Base-by-base conservation (phyloP, 768 basidiomycete genomes). In the Tulasnella sp. region DNA sequence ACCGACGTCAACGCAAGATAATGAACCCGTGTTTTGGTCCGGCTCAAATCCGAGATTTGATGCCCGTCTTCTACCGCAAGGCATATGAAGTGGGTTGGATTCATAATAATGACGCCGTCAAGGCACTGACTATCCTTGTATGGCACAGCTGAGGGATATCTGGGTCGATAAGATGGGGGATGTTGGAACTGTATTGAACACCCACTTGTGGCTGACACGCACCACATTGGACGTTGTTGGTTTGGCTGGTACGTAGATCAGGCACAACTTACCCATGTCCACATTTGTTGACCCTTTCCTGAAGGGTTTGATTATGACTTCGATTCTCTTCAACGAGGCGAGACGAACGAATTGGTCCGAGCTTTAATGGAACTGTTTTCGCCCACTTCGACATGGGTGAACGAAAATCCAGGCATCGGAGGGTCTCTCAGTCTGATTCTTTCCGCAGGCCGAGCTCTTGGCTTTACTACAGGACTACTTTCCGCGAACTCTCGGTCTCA, bases 11-110 rank as follows among this genome's bases (percentile, higher is more conserved):
- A 23, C 25, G 43, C 2, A 29, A 27, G 9, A 48, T 58, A 12
- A 58, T 58, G 43, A 84, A 83, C 60, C 82, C 82, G 12, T 81
- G 81, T 0, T 85, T 85, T 61, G 80, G 81, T 1, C 71, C 73
- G 2, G 67, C 73, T 1, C 80, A 82, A 62, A 73, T 84, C 42
- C 71, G 80, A 2, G 77, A 75, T 39, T 63, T 83, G 11, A 81
- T 79, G 0, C 71, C 71, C 12, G 76, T 78, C 11, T 82, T 84
- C 60, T 62, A 80, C 4, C 72, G 74, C 2, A 83, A 82, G 65
- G 69, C 82, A 0, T 61, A 74, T 0, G 67, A 77, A 66, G 81
- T 78, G 62, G 19, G 57, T 36, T 21, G 2, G n/a, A n/a, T n/a
- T n/a, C n/a, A n/a, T n/a, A n/a, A n/a, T n/a, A n/a, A n/a, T n/a